Percentiles rank a stretch among this genome's conserved stretches.
These are phyloP conservation scores for Bipolaris gigantea DNA, from an alignment of 2,329 filamentous ascomycete species.

Conservation along the genomic window DNA sequence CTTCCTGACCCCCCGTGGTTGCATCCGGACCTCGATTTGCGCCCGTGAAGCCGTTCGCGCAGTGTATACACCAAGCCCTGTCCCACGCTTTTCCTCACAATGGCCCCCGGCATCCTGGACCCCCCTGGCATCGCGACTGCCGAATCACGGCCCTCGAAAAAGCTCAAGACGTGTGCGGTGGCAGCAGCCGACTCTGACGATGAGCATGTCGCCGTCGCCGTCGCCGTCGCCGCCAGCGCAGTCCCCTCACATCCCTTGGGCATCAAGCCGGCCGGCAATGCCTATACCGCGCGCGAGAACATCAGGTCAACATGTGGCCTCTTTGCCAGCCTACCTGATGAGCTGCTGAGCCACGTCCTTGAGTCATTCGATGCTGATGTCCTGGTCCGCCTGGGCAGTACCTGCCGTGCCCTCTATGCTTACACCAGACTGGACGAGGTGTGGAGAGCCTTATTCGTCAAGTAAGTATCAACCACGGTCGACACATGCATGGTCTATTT, in stretches of 20 bases:
- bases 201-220: slow-evolving; percentile 50
- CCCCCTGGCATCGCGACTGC: slow-evolving; percentile 23
- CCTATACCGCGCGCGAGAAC: slow-evolving; percentile 66
- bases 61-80: slow-evolving; percentile 11
- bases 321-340: slow-evolving; percentile 74
- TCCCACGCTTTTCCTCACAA: slow-evolving; percentile 18
- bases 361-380: slow-evolving; percentile 69
- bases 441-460: slow-evolving; percentile 83
- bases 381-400: slow-evolving; percentile 69
- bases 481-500: slow-evolving; percentile 6
- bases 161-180: slow-evolving; percentile 33
- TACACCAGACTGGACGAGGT: slow-evolving; percentile 83
- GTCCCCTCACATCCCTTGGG: slow-evolving; percentile 80
- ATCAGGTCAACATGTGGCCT: slow-evolving; percentile 67
- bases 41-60: slow-evolving; percentile 3
- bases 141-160: slow-evolving; percentile 43
- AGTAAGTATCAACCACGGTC: slow-evolving; percentile 62
- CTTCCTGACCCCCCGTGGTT: slow-evolving; percentile 6
- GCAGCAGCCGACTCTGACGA: slow-evolving; percentile 24
- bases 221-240: slow-evolving; percentile 54
- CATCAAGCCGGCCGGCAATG: slow-evolving; percentile 86
- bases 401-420: slow-evolving; percentile 84
- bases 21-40: slow-evolving; percentile 9
- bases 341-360: slow-evolving; percentile 73
- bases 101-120: slow-evolving; percentile 42